A percentile compares a stretch with the other conserved stretches of the same genome.
Evolutionary conservation across 148 eudicot species (phyloP).

Genomic region (Rhododendron simsii): DNA sequence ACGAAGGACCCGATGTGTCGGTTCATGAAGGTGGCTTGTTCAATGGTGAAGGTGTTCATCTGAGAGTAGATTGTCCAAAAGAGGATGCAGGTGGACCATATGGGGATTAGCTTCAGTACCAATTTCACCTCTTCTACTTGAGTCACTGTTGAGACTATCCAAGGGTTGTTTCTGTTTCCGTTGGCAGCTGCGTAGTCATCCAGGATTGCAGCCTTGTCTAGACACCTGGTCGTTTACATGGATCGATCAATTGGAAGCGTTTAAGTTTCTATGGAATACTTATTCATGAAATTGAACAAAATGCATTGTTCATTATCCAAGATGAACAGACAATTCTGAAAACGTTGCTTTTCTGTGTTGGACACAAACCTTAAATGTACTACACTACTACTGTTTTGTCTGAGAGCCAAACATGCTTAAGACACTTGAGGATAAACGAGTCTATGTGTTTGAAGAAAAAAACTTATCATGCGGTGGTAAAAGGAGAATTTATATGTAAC

Average conservation of each 20-base stretch:
- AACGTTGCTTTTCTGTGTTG: not conserved
- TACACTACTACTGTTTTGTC: not conserved
- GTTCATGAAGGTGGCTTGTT: conserved; percentile 96
- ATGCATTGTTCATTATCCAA: not conserved
- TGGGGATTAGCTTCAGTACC: conserved; percentile 79
- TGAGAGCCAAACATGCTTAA: not conserved
- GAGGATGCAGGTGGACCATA: conserved; percentile 91
- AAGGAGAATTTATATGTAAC: not conserved
- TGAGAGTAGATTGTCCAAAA: conserved; percentile 99
- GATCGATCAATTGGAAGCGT: not conserved
- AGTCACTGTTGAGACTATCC: conserved; percentile 73
- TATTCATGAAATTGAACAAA: not conserved
- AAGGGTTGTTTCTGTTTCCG: conserved; percentile 41
- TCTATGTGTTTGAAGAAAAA: not conserved
- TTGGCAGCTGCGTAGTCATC: conserved; percentile 47
- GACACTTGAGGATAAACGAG: not conserved
- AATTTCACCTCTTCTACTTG: conserved; percentile 97
- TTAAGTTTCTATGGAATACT: not conserved
- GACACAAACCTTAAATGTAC: not conserved
- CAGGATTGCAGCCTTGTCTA: conserved; percentile 84
- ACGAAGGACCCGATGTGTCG: conserved; percentile 56
- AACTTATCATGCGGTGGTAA: not conserved
- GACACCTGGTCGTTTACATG: conserved; percentile 42
- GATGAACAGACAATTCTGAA: not conserved
- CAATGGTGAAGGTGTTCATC: conserved; percentile 96